A percentile compares a stretch with the other conserved stretches of the same genome.
Conservation (phyloP, 768 basidiomycete genomes). For the Omphalotus guepiniiformis region DNA sequence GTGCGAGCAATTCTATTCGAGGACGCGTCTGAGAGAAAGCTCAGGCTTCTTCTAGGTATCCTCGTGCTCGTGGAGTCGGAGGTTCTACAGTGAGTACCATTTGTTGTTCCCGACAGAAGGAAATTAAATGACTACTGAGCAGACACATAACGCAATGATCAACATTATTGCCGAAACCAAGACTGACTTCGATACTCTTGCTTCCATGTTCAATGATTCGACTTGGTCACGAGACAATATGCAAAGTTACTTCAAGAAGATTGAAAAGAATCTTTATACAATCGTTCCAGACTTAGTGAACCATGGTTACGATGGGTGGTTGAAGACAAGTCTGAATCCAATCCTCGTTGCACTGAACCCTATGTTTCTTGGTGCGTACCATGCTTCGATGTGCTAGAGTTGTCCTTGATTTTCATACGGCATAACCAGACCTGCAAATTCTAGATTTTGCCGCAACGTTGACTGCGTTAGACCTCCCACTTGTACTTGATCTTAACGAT, state of each 20-base stretch:
- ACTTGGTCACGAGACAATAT: conserved; percentile 26
- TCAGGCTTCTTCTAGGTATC: conserved; percentile 19
- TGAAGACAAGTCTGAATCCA: conserved; percentile 23
- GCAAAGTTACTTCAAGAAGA: conserved; percentile 25
- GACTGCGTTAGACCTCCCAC: conserved; percentile 11
- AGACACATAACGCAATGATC: conserved; percentile 28
- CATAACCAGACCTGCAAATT: conserved; percentile 20
- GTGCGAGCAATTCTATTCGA: conserved; percentile 9
- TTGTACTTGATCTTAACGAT: conserved; percentile 22
- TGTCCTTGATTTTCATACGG: neutral
- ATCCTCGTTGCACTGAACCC: conserved; percentile 18
- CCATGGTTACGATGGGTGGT: conserved; percentile 28
- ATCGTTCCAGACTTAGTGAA: conserved; percentile 14
- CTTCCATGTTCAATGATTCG: conserved; percentile 20
- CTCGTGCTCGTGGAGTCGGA: conserved; percentile 24
- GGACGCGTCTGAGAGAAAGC: neutral
- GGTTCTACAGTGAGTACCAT: conserved; percentile 23
- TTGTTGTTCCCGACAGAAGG: neutral
- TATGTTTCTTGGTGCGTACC: conserved; percentile 17
- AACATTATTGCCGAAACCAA: conserved; percentile 23
- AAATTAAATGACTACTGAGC: neutral
- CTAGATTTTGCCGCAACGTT: conserved; percentile 18
- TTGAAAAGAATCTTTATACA: conserved; percentile 23
- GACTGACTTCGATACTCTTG: conserved; percentile 23
- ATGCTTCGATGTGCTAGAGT: neutral